These are phyloP conservation scores for Trichothecium sympodiale DNA, from an alignment of 2,329 filamentous ascomycete species.

Conservation along the genomic window DNA sequence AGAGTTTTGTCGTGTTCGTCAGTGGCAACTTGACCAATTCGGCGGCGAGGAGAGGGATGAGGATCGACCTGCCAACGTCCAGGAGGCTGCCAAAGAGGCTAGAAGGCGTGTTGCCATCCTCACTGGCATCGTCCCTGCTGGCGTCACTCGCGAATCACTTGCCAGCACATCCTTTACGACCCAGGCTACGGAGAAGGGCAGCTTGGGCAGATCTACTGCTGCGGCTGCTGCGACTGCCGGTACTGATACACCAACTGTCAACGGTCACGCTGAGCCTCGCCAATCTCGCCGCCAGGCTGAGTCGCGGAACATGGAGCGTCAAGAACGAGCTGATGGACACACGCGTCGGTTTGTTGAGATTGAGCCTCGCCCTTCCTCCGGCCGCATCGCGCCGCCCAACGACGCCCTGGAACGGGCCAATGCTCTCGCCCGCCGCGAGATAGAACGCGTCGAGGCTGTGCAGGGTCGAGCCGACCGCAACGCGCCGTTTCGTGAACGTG, in stretches of 20 bases:
- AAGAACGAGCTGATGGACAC: background rate
- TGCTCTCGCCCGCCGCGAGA: slow-evolving; percentile 37
- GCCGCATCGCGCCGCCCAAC: no score
- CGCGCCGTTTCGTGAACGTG: slow-evolving; percentile 28
- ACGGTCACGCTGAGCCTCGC: background rate
- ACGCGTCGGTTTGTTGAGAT: background rate
- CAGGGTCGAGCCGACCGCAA: slow-evolving; percentile 40
- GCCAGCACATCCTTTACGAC: no score
- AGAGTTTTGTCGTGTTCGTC: slow-evolving; percentile 52
- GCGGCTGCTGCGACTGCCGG: no score
- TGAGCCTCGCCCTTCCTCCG: background rate
- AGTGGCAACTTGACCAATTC: slow-evolving; percentile 40
- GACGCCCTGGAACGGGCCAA: slow-evolving; percentile 33
- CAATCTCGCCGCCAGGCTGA: background rate
- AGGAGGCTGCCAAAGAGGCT: slow-evolving; percentile 38
- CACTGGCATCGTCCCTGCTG: slow-evolving; percentile 5
- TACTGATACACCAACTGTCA: background rate
- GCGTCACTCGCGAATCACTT: slow-evolving; percentile 13
- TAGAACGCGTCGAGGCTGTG: slow-evolving; percentile 37
- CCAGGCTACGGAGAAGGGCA: no score
- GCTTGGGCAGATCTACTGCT: no score
- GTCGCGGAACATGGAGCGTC: background rate
- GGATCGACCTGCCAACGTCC: slow-evolving; percentile 38
- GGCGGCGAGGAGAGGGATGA: slow-evolving; percentile 31
- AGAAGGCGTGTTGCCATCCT: slow-evolving; percentile 29